phyloP scores from a whole-genome alignment of 192 early-diverging fungal genomes.

The Podochytrium sp. region DNA sequence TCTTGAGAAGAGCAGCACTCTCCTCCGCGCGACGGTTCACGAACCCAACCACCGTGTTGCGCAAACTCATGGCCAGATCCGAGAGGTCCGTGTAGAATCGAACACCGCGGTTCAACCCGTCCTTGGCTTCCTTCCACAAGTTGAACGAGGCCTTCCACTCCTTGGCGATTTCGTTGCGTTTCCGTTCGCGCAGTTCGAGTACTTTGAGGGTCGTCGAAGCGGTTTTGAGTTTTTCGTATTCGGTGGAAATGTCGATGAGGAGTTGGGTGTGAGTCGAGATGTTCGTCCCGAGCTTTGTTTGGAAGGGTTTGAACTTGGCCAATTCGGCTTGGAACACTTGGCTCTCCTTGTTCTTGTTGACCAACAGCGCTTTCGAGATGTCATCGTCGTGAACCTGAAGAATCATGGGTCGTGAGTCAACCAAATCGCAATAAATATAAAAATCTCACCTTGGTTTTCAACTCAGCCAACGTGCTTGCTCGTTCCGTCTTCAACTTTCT shows the following conservation, averaged over 20 bases:
- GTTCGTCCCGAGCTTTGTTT: constrained; percentile 73
- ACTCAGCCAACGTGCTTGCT: constrained; percentile 67
- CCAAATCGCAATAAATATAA: not conserved
- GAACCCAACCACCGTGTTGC: constrained; percentile 61
- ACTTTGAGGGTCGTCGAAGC: constrained; percentile 43
- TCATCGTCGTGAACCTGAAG: constrained; percentile 79
- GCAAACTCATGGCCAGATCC: constrained; percentile 60
- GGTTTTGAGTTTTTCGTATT: constrained; percentile 65
- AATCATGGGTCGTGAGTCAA: not conserved
- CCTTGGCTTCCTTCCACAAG: constrained; percentile 68
- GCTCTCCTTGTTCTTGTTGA: constrained; percentile 83
- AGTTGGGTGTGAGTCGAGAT: constrained; percentile 75
- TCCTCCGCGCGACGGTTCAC: constrained; percentile 64
- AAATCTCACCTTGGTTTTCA: constrained; percentile 75
- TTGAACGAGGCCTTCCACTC: constrained; percentile 67
- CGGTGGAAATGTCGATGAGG: constrained; percentile 73
- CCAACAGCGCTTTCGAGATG: constrained; percentile 76
- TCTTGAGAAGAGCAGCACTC: constrained; percentile 53
- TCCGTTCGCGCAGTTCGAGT: constrained; percentile 69
- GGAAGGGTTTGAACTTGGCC: constrained; percentile 84
- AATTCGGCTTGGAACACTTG: constrained; percentile 90
- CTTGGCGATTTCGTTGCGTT: constrained; percentile 69
- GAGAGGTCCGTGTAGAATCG: constrained; percentile 71
- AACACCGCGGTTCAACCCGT: constrained; percentile 71
- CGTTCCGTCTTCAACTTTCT: constrained; percentile 73